Evolutionary conservation across 441 rosid genomes (phyloP).

Genomic region (Populus trichocarpa): DNA sequence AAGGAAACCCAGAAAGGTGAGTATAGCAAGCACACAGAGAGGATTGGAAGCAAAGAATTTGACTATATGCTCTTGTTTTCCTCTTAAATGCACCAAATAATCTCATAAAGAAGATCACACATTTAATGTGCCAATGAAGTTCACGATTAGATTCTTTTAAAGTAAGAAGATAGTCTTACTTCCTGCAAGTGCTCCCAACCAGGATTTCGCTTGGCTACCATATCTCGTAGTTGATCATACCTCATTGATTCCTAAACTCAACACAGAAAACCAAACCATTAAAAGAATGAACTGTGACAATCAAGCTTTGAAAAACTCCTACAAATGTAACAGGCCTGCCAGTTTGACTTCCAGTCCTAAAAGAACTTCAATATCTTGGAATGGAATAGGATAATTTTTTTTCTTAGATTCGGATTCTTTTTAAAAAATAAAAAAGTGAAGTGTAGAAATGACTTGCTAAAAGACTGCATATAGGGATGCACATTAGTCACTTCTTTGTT

Average conservation of each 20-base stretch:
- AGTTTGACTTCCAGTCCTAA: neutral
- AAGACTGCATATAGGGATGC: neutral
- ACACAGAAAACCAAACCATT: slow-evolving; percentile 17
- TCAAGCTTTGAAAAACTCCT: neutral
- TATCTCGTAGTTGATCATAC: slow-evolving; percentile 82
- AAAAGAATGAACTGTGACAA: neutral
- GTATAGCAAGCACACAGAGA: neutral
- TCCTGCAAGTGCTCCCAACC: slow-evolving; percentile 95
- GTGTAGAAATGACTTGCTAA: neutral
- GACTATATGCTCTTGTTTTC: neutral
- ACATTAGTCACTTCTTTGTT: neutral
- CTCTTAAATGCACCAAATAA: neutral
- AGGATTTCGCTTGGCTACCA: slow-evolving; percentile 70
- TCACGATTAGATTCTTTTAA: neutral
- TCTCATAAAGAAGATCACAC: neutral
- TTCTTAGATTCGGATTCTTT: neutral
- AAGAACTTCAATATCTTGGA: neutral
- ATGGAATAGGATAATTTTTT: neutral
- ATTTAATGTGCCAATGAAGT: neutral
- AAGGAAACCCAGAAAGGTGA: neutral
- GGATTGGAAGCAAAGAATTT: neutral
- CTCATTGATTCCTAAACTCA: slow-evolving; percentile 71
- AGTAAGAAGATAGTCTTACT: slow-evolving; percentile 40
- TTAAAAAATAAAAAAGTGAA: neutral
- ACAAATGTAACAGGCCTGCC: neutral